phyloP scores from a whole-genome alignment of 805 yeast species.

The Candida pseudofarinosa region DNA sequence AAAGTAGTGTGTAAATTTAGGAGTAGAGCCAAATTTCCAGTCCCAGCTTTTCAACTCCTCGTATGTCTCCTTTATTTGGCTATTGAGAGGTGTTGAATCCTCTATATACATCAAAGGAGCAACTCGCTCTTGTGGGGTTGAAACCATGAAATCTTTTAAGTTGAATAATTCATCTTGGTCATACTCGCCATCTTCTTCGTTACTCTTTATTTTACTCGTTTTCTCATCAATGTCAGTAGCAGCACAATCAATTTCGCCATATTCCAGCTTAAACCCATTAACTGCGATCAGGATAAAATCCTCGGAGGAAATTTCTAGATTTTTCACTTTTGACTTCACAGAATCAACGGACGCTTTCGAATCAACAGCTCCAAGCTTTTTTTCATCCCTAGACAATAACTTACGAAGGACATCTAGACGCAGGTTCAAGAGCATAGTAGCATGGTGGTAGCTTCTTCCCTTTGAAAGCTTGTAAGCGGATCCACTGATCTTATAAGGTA shows the following conservation, averaged over 20 bases:
- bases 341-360: conserved; percentile 61
- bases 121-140: conserved; percentile 10
- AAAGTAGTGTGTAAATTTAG: conserved; percentile 59
- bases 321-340: conserved; percentile 75
- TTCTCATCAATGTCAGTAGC: neutral
- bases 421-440: conserved; percentile 82
- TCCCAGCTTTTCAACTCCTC: conserved; percentile 52
- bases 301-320: conserved; percentile 46
- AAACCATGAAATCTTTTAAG: conserved; percentile 25
- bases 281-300: conserved; percentile 45
- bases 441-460: conserved; percentile 89
- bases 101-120: conserved; percentile 16
- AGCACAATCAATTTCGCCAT: conserved; percentile 13
- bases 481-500: conserved; percentile 70
- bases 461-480: conserved; percentile 85
- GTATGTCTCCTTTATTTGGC: conserved; percentile 38
- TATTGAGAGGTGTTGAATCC: conserved; percentile 24
- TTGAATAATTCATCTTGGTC: conserved; percentile 34
- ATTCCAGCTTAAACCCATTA: conserved; percentile 34
- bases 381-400: conserved; percentile 49
- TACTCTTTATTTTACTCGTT: neutral
- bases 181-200: conserved; percentile 11
- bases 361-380: conserved; percentile 37
- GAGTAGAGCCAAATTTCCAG: conserved; percentile 78
- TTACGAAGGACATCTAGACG: conserved; percentile 55